Percentiles rank a stretch among this genome's conserved stretches.
Conservation (phyloP, 192 early-diverging fungal genomes). For the Paraglomus occultum region DNA sequence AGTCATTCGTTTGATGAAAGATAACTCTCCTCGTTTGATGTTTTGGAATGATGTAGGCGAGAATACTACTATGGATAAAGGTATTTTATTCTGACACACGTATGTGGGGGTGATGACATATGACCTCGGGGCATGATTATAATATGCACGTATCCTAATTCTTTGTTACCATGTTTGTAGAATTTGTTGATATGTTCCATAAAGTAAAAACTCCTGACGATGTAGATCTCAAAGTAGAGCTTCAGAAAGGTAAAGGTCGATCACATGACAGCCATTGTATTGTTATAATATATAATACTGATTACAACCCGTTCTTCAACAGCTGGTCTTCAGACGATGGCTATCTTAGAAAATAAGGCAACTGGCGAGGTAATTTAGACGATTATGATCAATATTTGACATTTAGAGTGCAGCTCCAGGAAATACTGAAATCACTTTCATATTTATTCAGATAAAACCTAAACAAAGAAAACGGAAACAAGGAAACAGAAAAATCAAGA, state of each 20-base stretch:
- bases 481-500: slow-evolving; percentile 66
- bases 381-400: not conserved
- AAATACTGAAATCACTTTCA: too few relatives aligned
- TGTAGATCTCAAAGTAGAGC: slow-evolving; percentile 64
- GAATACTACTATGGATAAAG: slow-evolving; percentile 53
- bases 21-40: slow-evolving; percentile 58
- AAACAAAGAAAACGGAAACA: slow-evolving; percentile 61
- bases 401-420: not conserved
- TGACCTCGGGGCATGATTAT: not conserved
- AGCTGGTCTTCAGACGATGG: slow-evolving; percentile 74
- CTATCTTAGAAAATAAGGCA: slow-evolving; percentile 63
- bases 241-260: slow-evolving; percentile 50
- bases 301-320: not conserved
- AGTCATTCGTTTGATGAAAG: slow-evolving; percentile 62
- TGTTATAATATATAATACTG: not conserved
- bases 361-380: slow-evolving; percentile 45
- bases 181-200: slow-evolving; percentile 75
- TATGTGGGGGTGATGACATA: not conserved
- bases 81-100: slow-evolving; percentile 30
- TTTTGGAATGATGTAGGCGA: slow-evolving; percentile 63
- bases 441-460: slow-evolving; percentile 38
- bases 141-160: slow-evolving; percentile 7
- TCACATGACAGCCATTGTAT: not conserved
- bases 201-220: slow-evolving; percentile 68
- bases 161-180: slow-evolving; percentile 39